phyloP scores from a whole-genome alignment of 257 asterid species.

The Anisodus tanguticus region DNA sequence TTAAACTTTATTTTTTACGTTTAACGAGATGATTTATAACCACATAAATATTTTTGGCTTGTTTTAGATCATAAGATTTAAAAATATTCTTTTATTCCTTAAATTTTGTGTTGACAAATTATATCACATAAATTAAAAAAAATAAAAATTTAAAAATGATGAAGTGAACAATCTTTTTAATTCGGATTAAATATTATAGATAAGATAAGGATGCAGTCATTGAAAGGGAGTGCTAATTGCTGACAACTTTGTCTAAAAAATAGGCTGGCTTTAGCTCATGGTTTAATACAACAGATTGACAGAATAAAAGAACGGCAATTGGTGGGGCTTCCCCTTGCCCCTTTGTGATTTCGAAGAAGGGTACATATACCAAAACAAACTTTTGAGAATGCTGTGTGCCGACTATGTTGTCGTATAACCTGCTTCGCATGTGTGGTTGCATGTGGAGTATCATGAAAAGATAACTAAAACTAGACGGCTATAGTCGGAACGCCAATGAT shows the following conservation, averaged over 20 bases:
- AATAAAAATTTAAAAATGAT: too few relatives aligned
- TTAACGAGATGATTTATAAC: too few relatives aligned
- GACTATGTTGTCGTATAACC: not conserved
- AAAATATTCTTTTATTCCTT: too few relatives aligned
- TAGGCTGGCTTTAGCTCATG: constrained; percentile 37
- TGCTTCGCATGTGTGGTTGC: not conserved
- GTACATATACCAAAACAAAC: not conserved
- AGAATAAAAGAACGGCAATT: constrained; percentile 18
- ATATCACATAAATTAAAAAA: too few relatives aligned
- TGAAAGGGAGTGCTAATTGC: constrained; percentile 3
- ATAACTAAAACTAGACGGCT: not conserved
- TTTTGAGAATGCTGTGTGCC: not conserved
- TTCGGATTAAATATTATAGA: not conserved
- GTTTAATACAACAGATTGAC: constrained; percentile 15
- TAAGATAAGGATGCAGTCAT: not conserved
- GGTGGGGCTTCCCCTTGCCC: not conserved
- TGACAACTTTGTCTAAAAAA: constrained; percentile 33
- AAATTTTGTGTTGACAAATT: too few relatives aligned
- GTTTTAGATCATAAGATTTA: too few relatives aligned
- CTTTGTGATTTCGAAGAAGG: constrained; percentile 22
- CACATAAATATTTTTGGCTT: too few relatives aligned
- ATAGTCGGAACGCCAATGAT: too few relatives aligned
- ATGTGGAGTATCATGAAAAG: not conserved
- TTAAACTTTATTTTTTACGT: too few relatives aligned
- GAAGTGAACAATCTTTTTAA: too few relatives aligned